These are phyloP conservation scores for Camellia lanceoleosa DNA, from an alignment of 148 eudicot species.

Conservation along the genomic window DNA sequence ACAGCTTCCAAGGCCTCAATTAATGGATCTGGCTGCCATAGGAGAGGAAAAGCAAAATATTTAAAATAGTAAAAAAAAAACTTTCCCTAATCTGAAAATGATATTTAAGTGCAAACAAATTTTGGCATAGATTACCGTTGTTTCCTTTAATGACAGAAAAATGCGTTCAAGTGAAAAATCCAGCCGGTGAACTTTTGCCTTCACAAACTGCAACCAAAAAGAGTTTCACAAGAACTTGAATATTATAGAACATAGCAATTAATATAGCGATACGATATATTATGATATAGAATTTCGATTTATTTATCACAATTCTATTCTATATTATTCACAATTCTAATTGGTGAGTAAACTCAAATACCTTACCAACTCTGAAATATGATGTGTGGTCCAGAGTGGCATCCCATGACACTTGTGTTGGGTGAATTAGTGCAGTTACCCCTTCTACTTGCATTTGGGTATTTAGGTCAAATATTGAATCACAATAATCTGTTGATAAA, in stretches of 20 bases:
- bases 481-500: not conserved
- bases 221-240: no score
- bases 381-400: slow-evolving; percentile 67
- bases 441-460: slow-evolving; percentile 74
- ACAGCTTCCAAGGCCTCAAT: slow-evolving; percentile 79
- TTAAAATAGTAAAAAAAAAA: not conserved
- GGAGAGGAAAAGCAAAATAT: slow-evolving; percentile 13
- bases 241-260: no score
- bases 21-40: slow-evolving; percentile 81
- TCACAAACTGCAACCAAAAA: slow-evolving; percentile 54
- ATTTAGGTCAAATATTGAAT: slow-evolving; percentile 2
- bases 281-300: no score
- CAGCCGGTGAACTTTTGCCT: slow-evolving; percentile 88
- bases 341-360: slow-evolving; percentile 17
- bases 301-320: no score
- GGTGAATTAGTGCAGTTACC: slow-evolving; percentile 88
- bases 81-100: slow-evolving; percentile 3
- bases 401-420: slow-evolving; percentile 94
- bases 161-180: slow-evolving; percentile 85
- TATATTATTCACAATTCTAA: not conserved
- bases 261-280: no score
- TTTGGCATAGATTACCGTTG: slow-evolving; percentile 45
- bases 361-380: slow-evolving; percentile 90
- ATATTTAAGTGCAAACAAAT: not conserved
- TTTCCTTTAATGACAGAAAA: slow-evolving; percentile 78